phyloP scores from a whole-genome alignment of 192 early-diverging fungal species.

The Umbelopsis vinacea region DNA sequence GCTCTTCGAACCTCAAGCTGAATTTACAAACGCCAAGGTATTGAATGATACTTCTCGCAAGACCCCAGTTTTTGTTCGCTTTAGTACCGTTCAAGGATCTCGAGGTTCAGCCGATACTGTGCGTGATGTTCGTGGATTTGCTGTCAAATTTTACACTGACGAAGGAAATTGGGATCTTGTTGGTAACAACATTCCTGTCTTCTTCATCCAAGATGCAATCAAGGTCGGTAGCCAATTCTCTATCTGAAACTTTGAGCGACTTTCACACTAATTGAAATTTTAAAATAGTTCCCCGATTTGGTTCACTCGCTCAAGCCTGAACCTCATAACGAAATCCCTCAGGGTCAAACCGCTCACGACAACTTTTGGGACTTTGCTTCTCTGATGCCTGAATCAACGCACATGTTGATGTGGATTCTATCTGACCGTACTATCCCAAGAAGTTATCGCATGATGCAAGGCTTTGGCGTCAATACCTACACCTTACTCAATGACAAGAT shows the following conservation, averaged over 20 bases:
- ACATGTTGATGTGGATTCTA: slow-evolving; percentile 43
- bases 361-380: slow-evolving; percentile 45
- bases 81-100: slow-evolving; percentile 44
- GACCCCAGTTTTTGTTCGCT: slow-evolving; percentile 48
- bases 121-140: slow-evolving; percentile 50
- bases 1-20: background rate
- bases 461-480: slow-evolving; percentile 46
- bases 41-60: slow-evolving; percentile 10
- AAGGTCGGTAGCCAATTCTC: slow-evolving; percentile 15
- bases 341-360: slow-evolving; percentile 39
- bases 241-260: background rate
- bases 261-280: background rate
- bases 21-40: slow-evolving; percentile 3
- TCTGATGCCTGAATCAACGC: slow-evolving; percentile 43
- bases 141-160: slow-evolving; percentile 49
- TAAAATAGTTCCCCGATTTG: slow-evolving; percentile 33
- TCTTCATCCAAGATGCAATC: slow-evolving; percentile 48
- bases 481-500: slow-evolving; percentile 42
- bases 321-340: slow-evolving; percentile 46
- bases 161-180: slow-evolving; percentile 51
- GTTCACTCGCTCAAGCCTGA: slow-evolving; percentile 47
- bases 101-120: slow-evolving; percentile 44
- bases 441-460: slow-evolving; percentile 42
- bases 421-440: slow-evolving; percentile 46
- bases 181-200: slow-evolving; percentile 49